These are phyloP conservation scores for Trametes pubescens DNA, from an alignment of 1,284 basidiomycete genomes.

Conservation along the genomic window DNA sequence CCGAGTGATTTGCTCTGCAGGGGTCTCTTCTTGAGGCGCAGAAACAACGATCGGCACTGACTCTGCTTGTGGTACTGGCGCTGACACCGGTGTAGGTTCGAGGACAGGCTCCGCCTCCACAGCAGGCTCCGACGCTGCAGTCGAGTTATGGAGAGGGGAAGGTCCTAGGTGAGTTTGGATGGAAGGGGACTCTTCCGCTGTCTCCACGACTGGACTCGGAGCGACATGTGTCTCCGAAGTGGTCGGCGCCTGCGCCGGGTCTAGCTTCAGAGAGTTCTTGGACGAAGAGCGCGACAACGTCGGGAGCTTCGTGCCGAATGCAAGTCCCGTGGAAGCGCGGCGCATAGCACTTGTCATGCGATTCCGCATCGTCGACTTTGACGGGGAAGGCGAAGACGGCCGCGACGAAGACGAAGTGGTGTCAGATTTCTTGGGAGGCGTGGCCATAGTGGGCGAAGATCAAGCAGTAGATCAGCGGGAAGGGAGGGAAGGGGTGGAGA, in stretches of 20 bases:
- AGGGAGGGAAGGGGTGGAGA: constrained; percentile 22
- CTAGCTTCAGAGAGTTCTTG: constrained; percentile 40
- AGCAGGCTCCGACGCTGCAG: constrained; percentile 7
- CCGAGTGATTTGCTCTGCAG: constrained; percentile 9
- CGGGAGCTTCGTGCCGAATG: constrained; percentile 42
- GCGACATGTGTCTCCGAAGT: constrained; percentile 23
- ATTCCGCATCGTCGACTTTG: constrained; percentile 41
- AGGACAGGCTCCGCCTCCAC: not conserved
- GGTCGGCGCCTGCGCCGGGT: constrained; percentile 31
- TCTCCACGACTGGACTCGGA: constrained; percentile 39
- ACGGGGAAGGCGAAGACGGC: constrained; percentile 36
- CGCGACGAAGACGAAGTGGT: constrained; percentile 21
- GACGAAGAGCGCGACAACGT: constrained; percentile 42
- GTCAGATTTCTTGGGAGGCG: constrained; percentile 29
- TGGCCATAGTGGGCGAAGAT: constrained; percentile 32
- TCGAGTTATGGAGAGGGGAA: constrained; percentile 35
- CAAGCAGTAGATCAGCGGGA: constrained; percentile 22
- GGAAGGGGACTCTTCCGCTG: constrained; percentile 36
- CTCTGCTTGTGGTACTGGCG: constrained; percentile 9
- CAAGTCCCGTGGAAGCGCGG: constrained; percentile 57
- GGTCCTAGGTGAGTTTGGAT: constrained; percentile 27
- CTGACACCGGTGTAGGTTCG: constrained; percentile 17
- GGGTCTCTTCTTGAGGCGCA: constrained; percentile 8
- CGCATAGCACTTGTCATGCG: constrained; percentile 55
- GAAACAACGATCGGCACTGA: constrained; percentile 2